Conservation (phyloP, 2,329 filamentous ascomycete species). For the Sordariomycetes sp. region DNA sequence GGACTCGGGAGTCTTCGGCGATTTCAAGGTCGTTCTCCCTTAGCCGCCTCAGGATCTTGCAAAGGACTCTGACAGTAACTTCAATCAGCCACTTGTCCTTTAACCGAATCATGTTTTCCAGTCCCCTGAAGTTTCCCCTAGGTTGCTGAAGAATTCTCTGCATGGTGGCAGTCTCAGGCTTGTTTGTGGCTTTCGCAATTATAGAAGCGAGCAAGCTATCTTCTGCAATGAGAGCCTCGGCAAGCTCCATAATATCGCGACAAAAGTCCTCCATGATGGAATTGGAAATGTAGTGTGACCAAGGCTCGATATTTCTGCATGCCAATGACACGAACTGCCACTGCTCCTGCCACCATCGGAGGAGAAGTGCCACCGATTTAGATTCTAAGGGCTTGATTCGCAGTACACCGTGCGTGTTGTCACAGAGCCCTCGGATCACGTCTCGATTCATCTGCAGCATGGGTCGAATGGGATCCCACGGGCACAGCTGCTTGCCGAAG, state of each 20-base stretch:
- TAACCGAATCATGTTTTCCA: slow-evolving; percentile 83
- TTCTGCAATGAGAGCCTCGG: slow-evolving; percentile 74
- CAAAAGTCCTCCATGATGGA: slow-evolving; percentile 83
- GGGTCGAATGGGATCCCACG: slow-evolving; percentile 49
- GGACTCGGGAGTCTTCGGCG: slow-evolving; percentile 45
- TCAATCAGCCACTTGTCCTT: slow-evolving; percentile 79
- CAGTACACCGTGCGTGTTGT: slow-evolving; percentile 45
- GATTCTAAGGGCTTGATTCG: slow-evolving; percentile 45
- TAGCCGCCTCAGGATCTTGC: slow-evolving; percentile 76
- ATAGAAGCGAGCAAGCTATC: slow-evolving; percentile 76
- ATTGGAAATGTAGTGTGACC: slow-evolving; percentile 72
- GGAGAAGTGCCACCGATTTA: slow-evolving; percentile 56
- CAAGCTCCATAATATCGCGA: slow-evolving; percentile 89
- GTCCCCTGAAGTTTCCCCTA: slow-evolving; percentile 47
- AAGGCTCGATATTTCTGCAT: slow-evolving; percentile 74
- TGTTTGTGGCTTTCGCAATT: slow-evolving; percentile 16
- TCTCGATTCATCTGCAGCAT: slow-evolving; percentile 49
- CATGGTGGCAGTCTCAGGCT: slow-evolving; percentile 28
- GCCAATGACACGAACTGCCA: slow-evolving; percentile 77
- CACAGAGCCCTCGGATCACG: slow-evolving; percentile 46
- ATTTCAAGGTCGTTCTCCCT: slow-evolving; percentile 68
- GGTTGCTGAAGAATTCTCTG: slow-evolving; percentile 26
- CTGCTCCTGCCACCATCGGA: slow-evolving; percentile 73
- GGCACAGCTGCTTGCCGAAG: slow-evolving; percentile 12
- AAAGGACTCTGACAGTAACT: slow-evolving; percentile 72